Conservation (phyloP, 176 grass and related monocot genomes). For the Oryza meyeriana region DNA sequence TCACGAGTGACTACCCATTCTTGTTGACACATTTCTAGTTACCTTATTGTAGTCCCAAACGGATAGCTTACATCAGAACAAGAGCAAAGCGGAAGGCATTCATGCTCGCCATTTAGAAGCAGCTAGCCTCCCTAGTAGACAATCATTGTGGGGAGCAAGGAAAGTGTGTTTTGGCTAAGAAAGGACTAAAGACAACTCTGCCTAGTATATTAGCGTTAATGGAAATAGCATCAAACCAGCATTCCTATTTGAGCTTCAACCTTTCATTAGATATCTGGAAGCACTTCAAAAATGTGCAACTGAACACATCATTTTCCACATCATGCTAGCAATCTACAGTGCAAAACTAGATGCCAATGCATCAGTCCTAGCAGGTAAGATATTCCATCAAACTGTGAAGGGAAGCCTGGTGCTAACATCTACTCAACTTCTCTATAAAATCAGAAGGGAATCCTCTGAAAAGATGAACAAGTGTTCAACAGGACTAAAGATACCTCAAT, state of each 20-base stretch:
- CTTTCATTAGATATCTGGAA: neutral
- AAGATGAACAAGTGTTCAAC: neutral
- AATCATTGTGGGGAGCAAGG: neutral
- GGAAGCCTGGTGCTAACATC: neutral
- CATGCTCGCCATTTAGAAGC: constrained; percentile 4
- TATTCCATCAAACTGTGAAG: neutral
- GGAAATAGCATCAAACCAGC: neutral
- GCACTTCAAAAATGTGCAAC: neutral
- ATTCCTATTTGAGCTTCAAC: neutral
- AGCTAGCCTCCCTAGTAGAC: neutral
- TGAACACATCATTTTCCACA: neutral
- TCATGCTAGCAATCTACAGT: neutral
- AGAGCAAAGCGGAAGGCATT: constrained; percentile 3
- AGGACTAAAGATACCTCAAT: neutral
- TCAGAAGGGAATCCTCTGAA: neutral
- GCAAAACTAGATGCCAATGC: neutral
- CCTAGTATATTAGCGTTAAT: neutral
- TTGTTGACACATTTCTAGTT: neutral
- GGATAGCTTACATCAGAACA: constrained; percentile 3
- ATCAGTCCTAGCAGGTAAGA: neutral
- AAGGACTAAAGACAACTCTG: neutral
- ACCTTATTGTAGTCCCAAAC: constrained; percentile 2
- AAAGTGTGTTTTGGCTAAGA: neutral
- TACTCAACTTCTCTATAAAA: neutral
- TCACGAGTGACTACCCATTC: neutral